Conservation (phyloP, 2,329 filamentous ascomycete species). For the Aspergillus costaricaensis region DNA sequence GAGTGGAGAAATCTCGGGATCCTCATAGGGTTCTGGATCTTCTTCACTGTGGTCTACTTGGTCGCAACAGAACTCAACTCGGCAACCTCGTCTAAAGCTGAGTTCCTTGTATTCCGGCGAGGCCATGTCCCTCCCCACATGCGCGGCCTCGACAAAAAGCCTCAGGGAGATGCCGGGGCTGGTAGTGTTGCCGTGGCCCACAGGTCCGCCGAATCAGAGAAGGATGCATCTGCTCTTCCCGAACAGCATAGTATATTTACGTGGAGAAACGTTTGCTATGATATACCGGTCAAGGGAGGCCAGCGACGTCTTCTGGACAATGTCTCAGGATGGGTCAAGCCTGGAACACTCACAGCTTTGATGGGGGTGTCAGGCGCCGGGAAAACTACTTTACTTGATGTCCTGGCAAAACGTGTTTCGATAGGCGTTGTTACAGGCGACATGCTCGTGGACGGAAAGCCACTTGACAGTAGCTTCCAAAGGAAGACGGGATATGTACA, state of each 20-base stretch:
- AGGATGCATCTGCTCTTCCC: slow-evolving; percentile 29
- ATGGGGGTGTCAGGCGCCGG: slow-evolving; percentile 66
- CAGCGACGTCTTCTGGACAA: slow-evolving; percentile 56
- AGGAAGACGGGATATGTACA: slow-evolving; percentile 69
- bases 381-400: slow-evolving; percentile 64
- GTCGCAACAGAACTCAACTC: slow-evolving; percentile 66
- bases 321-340: slow-evolving; percentile 58
- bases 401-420: slow-evolving; percentile 58
- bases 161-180: slow-evolving; percentile 20
- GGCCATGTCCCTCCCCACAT: slow-evolving; percentile 52
- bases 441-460: slow-evolving; percentile 65
- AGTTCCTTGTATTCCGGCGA: slow-evolving; percentile 67
- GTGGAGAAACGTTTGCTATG: slow-evolving; percentile 60
- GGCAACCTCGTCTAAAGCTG: slow-evolving; percentile 62
- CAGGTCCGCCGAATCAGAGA: slow-evolving; percentile 15
- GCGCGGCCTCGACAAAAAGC: slow-evolving; percentile 26
- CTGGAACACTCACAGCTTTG: slow-evolving; percentile 56
- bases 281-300: slow-evolving; percentile 55
- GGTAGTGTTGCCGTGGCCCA: slow-evolving; percentile 19
- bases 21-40: slow-evolving; percentile 63
- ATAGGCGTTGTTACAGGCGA: slow-evolving; percentile 67
- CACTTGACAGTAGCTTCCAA: slow-evolving; percentile 60
- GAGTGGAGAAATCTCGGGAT: slow-evolving; percentile 72
- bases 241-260: slow-evolving; percentile 46
- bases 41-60: slow-evolving; percentile 66